These are phyloP conservation scores for Hippophae gyantsensis DNA, from an alignment of 306 rosid species.

Conservation along the genomic window DNA sequence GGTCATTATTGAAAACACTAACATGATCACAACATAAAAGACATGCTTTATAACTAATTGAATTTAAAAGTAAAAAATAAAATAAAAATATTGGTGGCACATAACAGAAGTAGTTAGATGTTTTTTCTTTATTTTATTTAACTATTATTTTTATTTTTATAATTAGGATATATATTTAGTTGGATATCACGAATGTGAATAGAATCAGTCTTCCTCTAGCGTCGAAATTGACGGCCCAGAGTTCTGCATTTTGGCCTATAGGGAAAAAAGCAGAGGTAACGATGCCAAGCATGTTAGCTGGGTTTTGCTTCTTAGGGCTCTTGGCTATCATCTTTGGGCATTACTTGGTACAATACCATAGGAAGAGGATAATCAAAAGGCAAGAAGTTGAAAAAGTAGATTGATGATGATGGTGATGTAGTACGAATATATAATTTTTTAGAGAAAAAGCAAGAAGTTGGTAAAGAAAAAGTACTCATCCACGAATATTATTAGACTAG, in stretches of 20 bases:
- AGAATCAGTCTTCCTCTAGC: slow-evolving; percentile 26
- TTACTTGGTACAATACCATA: slow-evolving; percentile 52
- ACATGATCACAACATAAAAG: no score
- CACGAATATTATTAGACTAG: neutral
- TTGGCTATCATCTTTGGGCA: slow-evolving; percentile 48
- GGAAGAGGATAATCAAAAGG: slow-evolving; percentile 60
- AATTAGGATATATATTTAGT: no score
- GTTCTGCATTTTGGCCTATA: slow-evolving; percentile 66
- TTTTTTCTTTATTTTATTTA: no score
- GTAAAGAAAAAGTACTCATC: slow-evolving; percentile 53
- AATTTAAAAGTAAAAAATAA: no score
- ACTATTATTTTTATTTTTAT: no score
- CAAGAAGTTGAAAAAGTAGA: slow-evolving; percentile 25
- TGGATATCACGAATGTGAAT: no score
- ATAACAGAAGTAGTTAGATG: no score
- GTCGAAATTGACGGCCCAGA: slow-evolving; percentile 77
- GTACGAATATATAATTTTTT: no score
- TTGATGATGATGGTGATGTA: no score
- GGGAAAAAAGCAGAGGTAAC: slow-evolving; percentile 60
- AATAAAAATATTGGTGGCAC: no score
- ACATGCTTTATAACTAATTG: no score
- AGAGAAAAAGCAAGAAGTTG: slow-evolving; percentile 41
- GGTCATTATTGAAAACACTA: no score
- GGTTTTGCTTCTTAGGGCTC: slow-evolving; percentile 88
- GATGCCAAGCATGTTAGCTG: slow-evolving; percentile 82